Percentiles rank a stretch among this genome's conserved stretches.
Conservation (phyloP, 1,284 basidiomycete genomes). For the Cutaneotrichosporon mucoides region DNA sequence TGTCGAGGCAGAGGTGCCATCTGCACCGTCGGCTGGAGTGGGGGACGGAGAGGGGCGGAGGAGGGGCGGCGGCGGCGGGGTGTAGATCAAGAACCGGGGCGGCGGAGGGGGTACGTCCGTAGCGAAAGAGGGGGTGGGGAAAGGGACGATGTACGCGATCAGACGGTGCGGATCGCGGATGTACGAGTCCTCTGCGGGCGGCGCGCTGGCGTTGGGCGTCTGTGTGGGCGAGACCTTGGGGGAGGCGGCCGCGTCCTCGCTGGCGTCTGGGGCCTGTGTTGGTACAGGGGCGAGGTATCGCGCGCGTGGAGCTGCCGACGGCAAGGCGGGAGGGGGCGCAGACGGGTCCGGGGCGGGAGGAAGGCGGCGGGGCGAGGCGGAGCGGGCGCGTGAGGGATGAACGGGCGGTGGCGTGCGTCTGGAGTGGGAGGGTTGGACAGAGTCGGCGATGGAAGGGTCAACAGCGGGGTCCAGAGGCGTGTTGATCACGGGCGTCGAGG, state of each 20-base stretch:
- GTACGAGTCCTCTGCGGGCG: conserved; percentile 12
- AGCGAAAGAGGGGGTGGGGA: conserved; percentile 8
- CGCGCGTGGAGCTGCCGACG: neutral
- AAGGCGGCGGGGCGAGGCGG: neutral
- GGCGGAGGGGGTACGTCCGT: conserved; percentile 8
- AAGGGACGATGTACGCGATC: conserved; percentile 21
- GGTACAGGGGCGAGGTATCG: neutral
- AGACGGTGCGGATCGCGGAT: conserved; percentile 24
- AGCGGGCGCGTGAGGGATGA: neutral
- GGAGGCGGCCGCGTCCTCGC: neutral
- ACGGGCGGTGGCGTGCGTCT: too few relatives aligned
- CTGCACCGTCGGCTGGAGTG: too few relatives aligned
- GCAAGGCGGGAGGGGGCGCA: neutral
- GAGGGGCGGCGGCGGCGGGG: conserved; percentile 21
- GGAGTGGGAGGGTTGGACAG: too few relatives aligned
- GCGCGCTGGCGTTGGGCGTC: neutral
- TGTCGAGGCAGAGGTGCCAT: too few relatives aligned
- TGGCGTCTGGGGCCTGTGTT: too few relatives aligned
- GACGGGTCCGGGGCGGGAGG: neutral
- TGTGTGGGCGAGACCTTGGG: neutral
- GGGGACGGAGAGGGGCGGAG: neutral
- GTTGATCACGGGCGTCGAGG: too few relatives aligned
- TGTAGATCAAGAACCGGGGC: conserved; percentile 21
- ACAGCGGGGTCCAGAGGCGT: too few relatives aligned
- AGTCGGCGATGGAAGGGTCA: too few relatives aligned